These are phyloP conservation scores for Copromyces sp. DNA, from an alignment of 495 filamentous ascomycete genomes.

Conservation along the genomic window DNA sequence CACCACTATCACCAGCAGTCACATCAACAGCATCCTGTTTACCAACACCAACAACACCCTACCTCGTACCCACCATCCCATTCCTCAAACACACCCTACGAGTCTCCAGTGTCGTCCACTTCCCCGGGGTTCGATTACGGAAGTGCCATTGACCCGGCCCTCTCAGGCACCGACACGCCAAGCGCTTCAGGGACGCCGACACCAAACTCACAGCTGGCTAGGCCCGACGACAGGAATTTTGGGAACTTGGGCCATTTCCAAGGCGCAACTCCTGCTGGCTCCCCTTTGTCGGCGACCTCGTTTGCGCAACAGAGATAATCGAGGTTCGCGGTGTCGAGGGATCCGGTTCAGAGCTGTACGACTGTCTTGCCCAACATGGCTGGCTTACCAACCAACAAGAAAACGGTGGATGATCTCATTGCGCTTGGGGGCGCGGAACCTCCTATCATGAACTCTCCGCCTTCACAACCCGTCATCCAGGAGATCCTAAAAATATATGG, in stretches of 20 bases:
- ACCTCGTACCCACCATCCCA: constrained; percentile 19
- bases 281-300: background rate
- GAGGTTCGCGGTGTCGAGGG: background rate
- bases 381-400: constrained; percentile 49
- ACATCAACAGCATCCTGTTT: constrained; percentile 1
- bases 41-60: constrained; percentile 23
- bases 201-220: constrained; percentile 28
- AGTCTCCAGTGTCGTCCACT: constrained; percentile 31
- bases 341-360: background rate
- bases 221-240: constrained; percentile 9
- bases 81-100: constrained; percentile 21
- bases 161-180: constrained; percentile 39
- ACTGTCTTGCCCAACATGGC: background rate
- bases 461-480: constrained; percentile 42
- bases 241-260: background rate
- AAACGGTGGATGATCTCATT: constrained; percentile 69
- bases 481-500: constrained; percentile 67
- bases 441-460: constrained; percentile 46
- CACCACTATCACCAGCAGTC: constrained; percentile 25
- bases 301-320: background rate
- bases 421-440: constrained; percentile 53
- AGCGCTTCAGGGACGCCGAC: constrained; percentile 25
- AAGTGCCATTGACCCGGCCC: constrained; percentile 64
- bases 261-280: background rate
- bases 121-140: constrained; percentile 54